phyloP scores from a whole-genome alignment of 2,329 filamentous ascomycete genomes.

The Raffaelea deltoideospora region DNA sequence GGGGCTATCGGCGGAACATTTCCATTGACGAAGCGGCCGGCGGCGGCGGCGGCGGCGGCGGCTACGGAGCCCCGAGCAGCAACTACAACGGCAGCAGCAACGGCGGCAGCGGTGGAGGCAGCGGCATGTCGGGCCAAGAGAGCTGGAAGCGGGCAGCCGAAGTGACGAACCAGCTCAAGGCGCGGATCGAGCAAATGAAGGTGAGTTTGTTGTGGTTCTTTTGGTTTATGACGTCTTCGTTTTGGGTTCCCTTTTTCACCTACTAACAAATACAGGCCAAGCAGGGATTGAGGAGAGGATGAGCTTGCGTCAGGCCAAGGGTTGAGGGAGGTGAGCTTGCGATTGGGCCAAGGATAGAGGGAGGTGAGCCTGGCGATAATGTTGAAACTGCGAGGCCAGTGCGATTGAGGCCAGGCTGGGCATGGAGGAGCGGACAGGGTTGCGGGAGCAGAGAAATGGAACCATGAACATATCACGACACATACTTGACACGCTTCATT shows the following conservation, averaged over 20 bases:
- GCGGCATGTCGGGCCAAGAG: conserved; percentile 48
- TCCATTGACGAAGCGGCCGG: conserved; percentile 8
- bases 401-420: no score
- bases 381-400: no score
- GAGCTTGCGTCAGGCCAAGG: neutral
- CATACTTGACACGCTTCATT: no score
- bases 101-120: conserved; percentile 6
- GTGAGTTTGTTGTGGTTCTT: conserved; percentile 19
- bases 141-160: conserved; percentile 96
- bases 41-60: conserved; percentile 2
- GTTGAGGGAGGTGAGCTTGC: no score
- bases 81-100: conserved; percentile 1
- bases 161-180: conserved; percentile 93
- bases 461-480: no score
- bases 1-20: conserved; percentile 30
- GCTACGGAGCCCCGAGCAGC: conserved; percentile 1
- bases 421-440: no score
- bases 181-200: conserved; percentile 98
- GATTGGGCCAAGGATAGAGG: no score
- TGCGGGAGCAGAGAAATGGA: no score
- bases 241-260: neutral
- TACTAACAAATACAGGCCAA: conserved; percentile 6
- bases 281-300: conserved; percentile 9
- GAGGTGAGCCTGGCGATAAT: no score
- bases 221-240: neutral